These are phyloP conservation scores for Colletotrichum cereale DNA, from an alignment of 2,329 filamentous ascomycete genomes.

Conservation along the genomic window DNA sequence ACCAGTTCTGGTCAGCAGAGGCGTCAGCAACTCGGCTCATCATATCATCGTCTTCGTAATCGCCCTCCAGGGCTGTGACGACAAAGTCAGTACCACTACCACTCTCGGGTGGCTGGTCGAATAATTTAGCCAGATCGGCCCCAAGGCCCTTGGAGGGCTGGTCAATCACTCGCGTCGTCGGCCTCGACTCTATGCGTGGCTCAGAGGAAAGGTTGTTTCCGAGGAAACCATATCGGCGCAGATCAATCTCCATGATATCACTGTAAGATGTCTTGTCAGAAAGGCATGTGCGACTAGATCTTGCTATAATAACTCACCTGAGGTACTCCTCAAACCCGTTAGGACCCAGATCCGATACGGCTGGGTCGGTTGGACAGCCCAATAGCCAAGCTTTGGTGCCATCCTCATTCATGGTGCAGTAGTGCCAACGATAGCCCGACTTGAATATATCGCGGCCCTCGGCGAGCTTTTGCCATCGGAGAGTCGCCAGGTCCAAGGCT, in stretches of 20 bases:
- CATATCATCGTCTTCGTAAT: slow-evolving; percentile 76
- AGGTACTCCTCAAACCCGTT: slow-evolving; percentile 89
- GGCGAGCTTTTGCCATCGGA: slow-evolving; percentile 95
- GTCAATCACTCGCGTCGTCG: slow-evolving; percentile 63
- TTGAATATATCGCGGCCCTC: slow-evolving; percentile 96
- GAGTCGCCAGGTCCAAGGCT: slow-evolving; percentile 84
- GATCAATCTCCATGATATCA: slow-evolving; percentile 93
- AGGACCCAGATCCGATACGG: slow-evolving; percentile 73
- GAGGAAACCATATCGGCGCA: slow-evolving; percentile 90
- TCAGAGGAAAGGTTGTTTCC: slow-evolving; percentile 79
- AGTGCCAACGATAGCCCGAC: slow-evolving; percentile 95
- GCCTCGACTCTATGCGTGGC: slow-evolving; percentile 62
- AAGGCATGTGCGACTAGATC: neutral
- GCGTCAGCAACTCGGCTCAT: slow-evolving; percentile 61
- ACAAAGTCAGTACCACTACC: slow-evolving; percentile 92
- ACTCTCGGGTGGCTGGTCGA: slow-evolving; percentile 86
- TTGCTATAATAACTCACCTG: slow-evolving; percentile 56
- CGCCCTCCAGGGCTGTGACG: slow-evolving; percentile 88
- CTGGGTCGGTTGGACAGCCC: slow-evolving; percentile 85
- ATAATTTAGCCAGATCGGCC: slow-evolving; percentile 85
- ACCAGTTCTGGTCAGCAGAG: slow-evolving; percentile 65
- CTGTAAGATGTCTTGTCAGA: slow-evolving; percentile 51
- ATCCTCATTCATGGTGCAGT: slow-evolving; percentile 95
- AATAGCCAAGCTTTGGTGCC: slow-evolving; percentile 97
- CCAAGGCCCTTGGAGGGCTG: slow-evolving; percentile 79